phyloP scores from a whole-genome alignment of 2,329 filamentous ascomycete species.

The Colletotrichum lini region DNA sequence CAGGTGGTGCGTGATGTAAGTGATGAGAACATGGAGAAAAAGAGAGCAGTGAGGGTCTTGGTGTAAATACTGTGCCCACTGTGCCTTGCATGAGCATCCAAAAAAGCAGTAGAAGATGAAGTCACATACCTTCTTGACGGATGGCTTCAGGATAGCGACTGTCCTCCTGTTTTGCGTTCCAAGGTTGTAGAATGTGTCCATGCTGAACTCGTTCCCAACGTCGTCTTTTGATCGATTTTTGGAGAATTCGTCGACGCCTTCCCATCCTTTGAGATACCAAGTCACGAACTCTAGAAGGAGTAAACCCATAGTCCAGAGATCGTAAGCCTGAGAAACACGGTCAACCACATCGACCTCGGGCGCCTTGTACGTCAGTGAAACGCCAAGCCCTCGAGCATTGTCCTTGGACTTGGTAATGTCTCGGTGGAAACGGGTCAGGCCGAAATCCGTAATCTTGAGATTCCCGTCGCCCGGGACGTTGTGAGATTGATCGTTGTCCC shows the following conservation, averaged over 20 bases:
- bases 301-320: slow-evolving; percentile 1
- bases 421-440: neutral
- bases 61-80: neutral
- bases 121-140: neutral
- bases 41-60: neutral
- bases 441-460: slow-evolving; percentile 2
- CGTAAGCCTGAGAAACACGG: neutral
- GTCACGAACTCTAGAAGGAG: slow-evolving; percentile 8
- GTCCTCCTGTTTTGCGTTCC: too few species aligned
- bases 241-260: neutral
- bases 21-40: neutral
- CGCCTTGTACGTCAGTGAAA: neutral
- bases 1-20: neutral
- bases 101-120: neutral
- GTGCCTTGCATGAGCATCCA: neutral
- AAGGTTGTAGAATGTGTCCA: neutral
- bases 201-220: neutral
- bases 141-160: neutral
- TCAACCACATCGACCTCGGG: neutral
- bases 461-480: neutral
- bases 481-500: neutral
- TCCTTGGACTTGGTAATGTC: neutral
- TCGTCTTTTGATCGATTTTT: neutral
- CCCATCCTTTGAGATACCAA: slow-evolving; percentile 3
- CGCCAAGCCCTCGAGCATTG: neutral